These are phyloP conservation scores for Moniliophthora roreri DNA, from an alignment of 1,284 basidiomycete species.

Conservation along the genomic window DNA sequence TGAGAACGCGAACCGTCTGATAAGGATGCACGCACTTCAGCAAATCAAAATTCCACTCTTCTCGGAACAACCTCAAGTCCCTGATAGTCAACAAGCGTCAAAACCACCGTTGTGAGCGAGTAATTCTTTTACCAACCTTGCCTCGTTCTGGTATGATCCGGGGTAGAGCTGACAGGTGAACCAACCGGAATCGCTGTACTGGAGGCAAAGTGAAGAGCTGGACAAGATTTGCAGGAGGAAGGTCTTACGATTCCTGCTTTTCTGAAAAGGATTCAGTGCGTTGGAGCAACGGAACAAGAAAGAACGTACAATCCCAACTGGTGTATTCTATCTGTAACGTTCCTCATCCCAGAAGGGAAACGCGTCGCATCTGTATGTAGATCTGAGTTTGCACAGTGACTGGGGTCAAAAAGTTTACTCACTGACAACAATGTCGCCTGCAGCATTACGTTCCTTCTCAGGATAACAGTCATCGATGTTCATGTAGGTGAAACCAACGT, in stretches of 20 bases:
- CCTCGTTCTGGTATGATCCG: constrained; percentile 49
- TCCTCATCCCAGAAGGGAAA: constrained; percentile 52
- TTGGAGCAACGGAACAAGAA: neutral
- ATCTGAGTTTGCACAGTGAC: neutral
- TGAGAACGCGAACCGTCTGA: constrained; percentile 1
- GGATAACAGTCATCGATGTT: constrained; percentile 63
- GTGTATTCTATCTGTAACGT: constrained; percentile 50
- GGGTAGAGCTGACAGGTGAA: constrained; percentile 49
- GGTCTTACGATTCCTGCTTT: constrained; percentile 51
- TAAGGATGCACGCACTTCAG: constrained; percentile 43
- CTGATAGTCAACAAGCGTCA: constrained; percentile 22
- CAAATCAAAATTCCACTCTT: constrained; percentile 60
- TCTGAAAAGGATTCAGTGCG: constrained; percentile 24
- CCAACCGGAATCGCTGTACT: constrained; percentile 53
- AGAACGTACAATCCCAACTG: constrained; percentile 48
- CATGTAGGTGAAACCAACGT: constrained; percentile 51
- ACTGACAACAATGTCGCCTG: constrained; percentile 49
- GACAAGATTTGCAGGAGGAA: neutral
- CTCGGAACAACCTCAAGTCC: constrained; percentile 45
- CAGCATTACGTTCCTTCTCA: constrained; percentile 44
- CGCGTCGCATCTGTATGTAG: constrained; percentile 34
- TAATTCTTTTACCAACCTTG: constrained; percentile 24
- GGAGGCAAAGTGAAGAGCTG: neutral
- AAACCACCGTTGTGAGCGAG: neutral
- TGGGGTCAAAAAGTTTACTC: constrained; percentile 12